phyloP scores from a whole-genome alignment of 768 basidiomycete genomes.

The Phlebiopsis gigantea region DNA sequence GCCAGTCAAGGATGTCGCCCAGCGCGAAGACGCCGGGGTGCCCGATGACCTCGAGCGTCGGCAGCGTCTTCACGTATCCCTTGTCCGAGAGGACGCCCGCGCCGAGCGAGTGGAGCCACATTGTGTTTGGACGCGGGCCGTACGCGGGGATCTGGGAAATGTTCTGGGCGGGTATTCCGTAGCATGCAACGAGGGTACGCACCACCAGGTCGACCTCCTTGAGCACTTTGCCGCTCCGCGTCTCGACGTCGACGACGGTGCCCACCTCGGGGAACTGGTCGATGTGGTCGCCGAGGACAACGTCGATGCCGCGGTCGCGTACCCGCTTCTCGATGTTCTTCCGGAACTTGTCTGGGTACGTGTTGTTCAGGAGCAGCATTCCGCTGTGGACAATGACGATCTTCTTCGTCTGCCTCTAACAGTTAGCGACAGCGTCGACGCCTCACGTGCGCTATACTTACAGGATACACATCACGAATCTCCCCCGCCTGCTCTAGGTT shows the following conservation, averaged over 20 bases:
- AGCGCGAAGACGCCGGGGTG: slow-evolving; percentile 56
- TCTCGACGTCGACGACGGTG: slow-evolving; percentile 33
- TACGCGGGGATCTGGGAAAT: slow-evolving; percentile 23
- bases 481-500: slow-evolving; percentile 40
- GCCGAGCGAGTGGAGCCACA: slow-evolving; percentile 39
- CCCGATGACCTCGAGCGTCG: slow-evolving; percentile 50
- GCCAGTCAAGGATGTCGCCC: slow-evolving; percentile 60
- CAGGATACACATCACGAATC: slow-evolving; percentile 36
- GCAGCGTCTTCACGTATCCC: slow-evolving; percentile 44
- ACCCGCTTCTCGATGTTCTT: slow-evolving; percentile 38
- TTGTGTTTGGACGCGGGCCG: slow-evolving; percentile 44
- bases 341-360: slow-evolving; percentile 52
- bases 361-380: slow-evolving; percentile 43
- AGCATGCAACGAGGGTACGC: slow-evolving; percentile 18
- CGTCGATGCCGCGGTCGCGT: slow-evolving; percentile 38
- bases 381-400: slow-evolving; percentile 62
- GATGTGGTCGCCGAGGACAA: slow-evolving; percentile 48
- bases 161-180: neutral
- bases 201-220: slow-evolving; percentile 55
- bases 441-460: slow-evolving; percentile 11
- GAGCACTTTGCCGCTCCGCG: slow-evolving; percentile 44
- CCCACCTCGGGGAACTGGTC: slow-evolving; percentile 39
- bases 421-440: neutral
- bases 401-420: slow-evolving; percentile 29
- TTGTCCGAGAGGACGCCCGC: slow-evolving; percentile 27